Evolutionary conservation across 768 basidiomycete genomes (phyloP).

Genomic region (Phanerochaete sordida): DNA sequence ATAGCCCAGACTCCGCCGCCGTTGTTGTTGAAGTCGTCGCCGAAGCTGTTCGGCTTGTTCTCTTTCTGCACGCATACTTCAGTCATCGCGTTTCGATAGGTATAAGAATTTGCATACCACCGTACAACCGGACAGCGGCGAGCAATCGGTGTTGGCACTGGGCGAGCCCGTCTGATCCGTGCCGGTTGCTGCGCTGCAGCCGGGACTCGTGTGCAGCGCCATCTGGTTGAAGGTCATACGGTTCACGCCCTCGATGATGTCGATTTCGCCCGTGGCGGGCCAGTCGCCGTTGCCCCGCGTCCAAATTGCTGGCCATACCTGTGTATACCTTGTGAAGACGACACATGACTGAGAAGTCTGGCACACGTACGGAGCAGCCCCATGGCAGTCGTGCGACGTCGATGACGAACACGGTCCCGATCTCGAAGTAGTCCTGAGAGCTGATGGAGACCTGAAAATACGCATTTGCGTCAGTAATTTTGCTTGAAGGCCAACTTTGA

Average conservation of each 20-base stretch:
- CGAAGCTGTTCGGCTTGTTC: slow-evolving; percentile 34
- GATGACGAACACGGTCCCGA: slow-evolving; percentile 43
- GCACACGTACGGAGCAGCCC: slow-evolving; percentile 52
- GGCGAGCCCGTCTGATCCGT: slow-evolving; percentile 29
- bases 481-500: slow-evolving; percentile 1
- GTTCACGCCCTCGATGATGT: slow-evolving; percentile 53
- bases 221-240: slow-evolving; percentile 48
- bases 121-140: slow-evolving; percentile 20
- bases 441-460: slow-evolving; percentile 45
- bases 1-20: slow-evolving; percentile 67
- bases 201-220: slow-evolving; percentile 47
- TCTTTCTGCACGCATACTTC: no score
- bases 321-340: no score
- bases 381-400: slow-evolving; percentile 48
- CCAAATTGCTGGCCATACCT: slow-evolving; percentile 27
- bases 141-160: slow-evolving; percentile 27
- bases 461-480: background rate
- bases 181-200: slow-evolving; percentile 32
- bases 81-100: no score
- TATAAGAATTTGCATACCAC: no score
- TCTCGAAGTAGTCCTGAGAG: slow-evolving; percentile 34
- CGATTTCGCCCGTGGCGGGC: slow-evolving; percentile 35
- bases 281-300: slow-evolving; percentile 35
- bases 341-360: no score
- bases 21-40: slow-evolving; percentile 35